These are phyloP conservation scores for Colletotrichum tabaci DNA, from an alignment of 2,329 filamentous ascomycete species.

Conservation along the genomic window DNA sequence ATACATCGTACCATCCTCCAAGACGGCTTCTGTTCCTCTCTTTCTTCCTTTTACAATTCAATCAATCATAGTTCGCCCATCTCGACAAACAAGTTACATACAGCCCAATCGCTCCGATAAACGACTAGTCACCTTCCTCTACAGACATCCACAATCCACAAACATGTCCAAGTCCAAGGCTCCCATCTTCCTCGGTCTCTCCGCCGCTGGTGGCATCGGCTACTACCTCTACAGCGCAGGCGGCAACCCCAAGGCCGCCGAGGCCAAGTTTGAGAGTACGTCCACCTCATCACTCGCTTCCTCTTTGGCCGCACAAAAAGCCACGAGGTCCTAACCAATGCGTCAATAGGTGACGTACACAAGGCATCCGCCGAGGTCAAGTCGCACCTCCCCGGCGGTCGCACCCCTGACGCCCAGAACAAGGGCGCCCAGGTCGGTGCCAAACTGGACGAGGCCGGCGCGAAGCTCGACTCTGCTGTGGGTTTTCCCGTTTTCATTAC, in stretches of 20 bases:
- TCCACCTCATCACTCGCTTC: conserved; percentile 39
- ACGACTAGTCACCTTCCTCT: background rate
- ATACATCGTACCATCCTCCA: conserved; percentile 38
- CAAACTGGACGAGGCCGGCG: conserved; percentile 71
- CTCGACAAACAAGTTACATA: conserved; percentile 8
- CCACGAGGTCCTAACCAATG: background rate
- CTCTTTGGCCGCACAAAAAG: background rate
- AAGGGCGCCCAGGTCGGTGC: conserved; percentile 66
- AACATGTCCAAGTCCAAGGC: conserved; percentile 64
- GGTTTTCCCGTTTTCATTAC: conserved; percentile 50
- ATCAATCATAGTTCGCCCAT: conserved; percentile 27
- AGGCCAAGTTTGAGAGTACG: conserved; percentile 89
- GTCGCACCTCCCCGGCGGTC: conserved; percentile 75
- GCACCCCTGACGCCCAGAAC: conserved; percentile 72
- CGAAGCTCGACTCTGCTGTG: conserved; percentile 80
- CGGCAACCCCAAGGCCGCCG: conserved; percentile 84
- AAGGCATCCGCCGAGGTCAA: conserved; percentile 77
- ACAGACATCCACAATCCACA: conserved; percentile 30
- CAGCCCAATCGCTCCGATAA: background rate
- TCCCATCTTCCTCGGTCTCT: conserved; percentile 70
- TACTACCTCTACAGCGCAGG: conserved; percentile 95
- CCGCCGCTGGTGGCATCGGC: conserved; percentile 77
- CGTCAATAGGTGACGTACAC: conserved; percentile 79
- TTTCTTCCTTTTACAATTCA: conserved; percentile 7
- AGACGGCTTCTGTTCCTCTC: background rate